Base-by-base conservation (phyloP, 23 red algal species). In the Gracilaria domingensis region DNA sequence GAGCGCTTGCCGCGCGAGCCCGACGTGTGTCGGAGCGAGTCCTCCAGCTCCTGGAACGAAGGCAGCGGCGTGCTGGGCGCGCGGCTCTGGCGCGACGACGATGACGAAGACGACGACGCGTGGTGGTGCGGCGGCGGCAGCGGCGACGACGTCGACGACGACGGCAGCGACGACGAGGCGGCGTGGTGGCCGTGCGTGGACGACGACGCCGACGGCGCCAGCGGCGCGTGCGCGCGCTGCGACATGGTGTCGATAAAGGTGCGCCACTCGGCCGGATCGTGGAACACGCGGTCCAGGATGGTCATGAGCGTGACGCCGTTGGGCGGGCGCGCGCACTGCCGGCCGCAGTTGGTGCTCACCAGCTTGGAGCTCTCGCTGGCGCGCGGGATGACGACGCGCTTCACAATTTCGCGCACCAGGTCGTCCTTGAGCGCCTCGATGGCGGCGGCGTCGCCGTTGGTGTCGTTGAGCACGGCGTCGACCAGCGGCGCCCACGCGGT, bases 21-120 rank as follows among this genome's bases (percentile, higher is more conserved):
- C 23, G 38, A 37, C 9, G 72, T 77, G 38, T 45, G 40, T 5
- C 75, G 71, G 33, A 90, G 64, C 16, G 87, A 90, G 73, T 80
- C 87, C 38, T 90, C 87, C 24, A 90, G 57, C 56, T 90, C 87
- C 57, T 58, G 73, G 74, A 90, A 90, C 38, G 74, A 90, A 3
- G 87, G 87, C 57, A 90, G 71, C 61, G 59, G 48, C 36, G 59
- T 5, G 18, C 20, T 5, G 4, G 39, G 55, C 3, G 79, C 47
- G 29, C 77, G 77, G 2, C 49, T 1, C 34, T 64, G 44, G 14
- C 55, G 57, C 40, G 62, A 86, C 38, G 82, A 72, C 20, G 65
- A 65, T 37, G 53, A 72, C 18, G 61, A 72, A 18, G 37, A 45
- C 37, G 48, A 51, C 5, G 24, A 23, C 36, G 42, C 42, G 42